Evolutionary conservation across 1,139 yeast genomes (phyloP).

Genomic region (Sugiyamaella castrensis): DNA sequence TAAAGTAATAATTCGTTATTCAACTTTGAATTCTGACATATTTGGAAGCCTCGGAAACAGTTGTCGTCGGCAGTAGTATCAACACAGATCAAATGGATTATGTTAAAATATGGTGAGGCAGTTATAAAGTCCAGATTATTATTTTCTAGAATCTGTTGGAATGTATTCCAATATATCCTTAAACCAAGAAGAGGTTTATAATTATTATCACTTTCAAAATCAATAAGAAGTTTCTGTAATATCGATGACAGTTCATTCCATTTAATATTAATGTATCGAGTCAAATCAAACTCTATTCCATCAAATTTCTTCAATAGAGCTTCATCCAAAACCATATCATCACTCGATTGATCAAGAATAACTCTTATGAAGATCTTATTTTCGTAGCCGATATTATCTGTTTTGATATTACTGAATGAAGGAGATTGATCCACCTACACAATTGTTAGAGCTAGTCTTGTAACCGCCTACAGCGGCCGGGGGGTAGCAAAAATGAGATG

Average conservation of each 20-base stretch:
- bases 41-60: background rate
- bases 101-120: slow-evolving; percentile 14
- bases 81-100: slow-evolving; percentile 13
- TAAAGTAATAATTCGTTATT: slow-evolving; percentile 17
- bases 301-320: slow-evolving; percentile 6
- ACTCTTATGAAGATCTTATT: too few species aligned
- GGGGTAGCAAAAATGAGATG: too few species aligned
- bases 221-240: slow-evolving; percentile 10
- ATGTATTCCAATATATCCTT: slow-evolving; percentile 13
- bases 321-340: background rate
- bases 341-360: too few species aligned
- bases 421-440: too few species aligned
- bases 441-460: too few species aligned
- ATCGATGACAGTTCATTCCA: slow-evolving; percentile 10
- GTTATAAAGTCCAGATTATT: slow-evolving; percentile 12
- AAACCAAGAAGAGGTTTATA: slow-evolving; percentile 9
- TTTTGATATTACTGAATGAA: too few species aligned
- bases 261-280: slow-evolving; percentile 6
- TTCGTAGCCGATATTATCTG: too few species aligned
- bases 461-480: too few species aligned
- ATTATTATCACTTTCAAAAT: slow-evolving; percentile 4
- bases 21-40: slow-evolving; percentile 6
- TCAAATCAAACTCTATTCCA: slow-evolving; percentile 19
- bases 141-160: slow-evolving; percentile 11
- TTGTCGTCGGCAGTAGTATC: background rate